Evolutionary conservation across 495 filamentous ascomycete species (phyloP).

Genomic region (Extremus antarcticus): DNA sequence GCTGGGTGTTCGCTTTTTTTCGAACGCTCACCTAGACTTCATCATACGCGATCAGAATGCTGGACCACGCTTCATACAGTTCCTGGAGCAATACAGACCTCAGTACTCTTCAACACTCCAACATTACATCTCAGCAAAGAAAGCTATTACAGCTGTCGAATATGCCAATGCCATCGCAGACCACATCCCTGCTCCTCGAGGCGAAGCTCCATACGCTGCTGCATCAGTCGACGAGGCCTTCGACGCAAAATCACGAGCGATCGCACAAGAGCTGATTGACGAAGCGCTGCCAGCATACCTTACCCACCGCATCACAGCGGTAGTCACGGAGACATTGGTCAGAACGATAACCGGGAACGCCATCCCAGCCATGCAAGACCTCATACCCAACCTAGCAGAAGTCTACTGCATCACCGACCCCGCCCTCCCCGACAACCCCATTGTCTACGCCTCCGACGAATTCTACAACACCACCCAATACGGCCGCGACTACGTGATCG

Average conservation of each 20-base stretch:
- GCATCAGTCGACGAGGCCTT: slow-evolving; percentile 23
- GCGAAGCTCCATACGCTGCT: slow-evolving; percentile 7
- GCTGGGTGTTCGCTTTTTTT: slow-evolving; percentile 26
- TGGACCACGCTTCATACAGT: slow-evolving; percentile 20
- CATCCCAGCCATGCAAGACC: slow-evolving; percentile 28
- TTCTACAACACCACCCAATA: slow-evolving; percentile 56
- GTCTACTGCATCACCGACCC: slow-evolving; percentile 32
- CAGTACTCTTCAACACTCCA: slow-evolving; percentile 22
- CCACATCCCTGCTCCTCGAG: slow-evolving; percentile 6
- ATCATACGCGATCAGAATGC: slow-evolving; percentile 25
- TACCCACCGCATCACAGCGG: slow-evolving; percentile 24
- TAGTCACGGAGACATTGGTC: slow-evolving; percentile 30
- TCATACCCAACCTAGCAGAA: slow-evolving; percentile 30
- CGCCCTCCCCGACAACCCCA: slow-evolving; percentile 27
- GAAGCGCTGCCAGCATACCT: slow-evolving; percentile 29
- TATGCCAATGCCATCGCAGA: slow-evolving; percentile 30
- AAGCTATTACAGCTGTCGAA: slow-evolving; percentile 27
- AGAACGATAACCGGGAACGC: slow-evolving; percentile 30
- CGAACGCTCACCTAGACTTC: slow-evolving; percentile 26
- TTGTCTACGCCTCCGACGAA: slow-evolving; percentile 31
- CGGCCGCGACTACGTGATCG: slow-evolving; percentile 45
- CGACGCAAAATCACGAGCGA: slow-evolving; percentile 17
- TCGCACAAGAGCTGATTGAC: slow-evolving; percentile 26
- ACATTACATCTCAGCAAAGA: slow-evolving; percentile 26
- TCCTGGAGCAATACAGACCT: slow-evolving; percentile 26